Evolutionary conservation across 2,329 filamentous ascomycete species (phyloP), one percentile per base, ranked within the genome.

Genomic region (Diaporthe aspalathi): DNA sequence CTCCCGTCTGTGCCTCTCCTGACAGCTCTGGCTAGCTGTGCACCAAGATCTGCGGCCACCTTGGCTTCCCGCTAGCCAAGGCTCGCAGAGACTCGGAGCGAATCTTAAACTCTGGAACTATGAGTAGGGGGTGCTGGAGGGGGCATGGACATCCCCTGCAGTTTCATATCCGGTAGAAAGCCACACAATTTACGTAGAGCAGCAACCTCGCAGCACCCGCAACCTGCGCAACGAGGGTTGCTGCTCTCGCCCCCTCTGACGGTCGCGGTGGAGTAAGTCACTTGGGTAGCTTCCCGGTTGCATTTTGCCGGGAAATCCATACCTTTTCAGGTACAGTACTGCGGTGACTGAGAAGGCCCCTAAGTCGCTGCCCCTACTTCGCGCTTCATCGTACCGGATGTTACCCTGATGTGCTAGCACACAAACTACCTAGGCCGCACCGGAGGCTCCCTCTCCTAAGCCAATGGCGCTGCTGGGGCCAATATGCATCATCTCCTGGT

Each of bases 1-100:
- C 43, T 63, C 60, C 57, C 43, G 60, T 63, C 60, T 63, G 60
- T 65, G 60, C 60, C 60, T 65, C 60, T 65, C 45, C 29, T 65
- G 45, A 50, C 60, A 65, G 60, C 45, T 38, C 43, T 24, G 29
- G 29, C 47, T 50, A 50, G 9, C 49, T 27, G 22, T 27, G n/a
- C 8, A 32, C 43, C 57, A 47, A 63, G 40, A 49, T 63, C 40
- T 45, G 57, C 57, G 57, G 57, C 43, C 57, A 35, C 24, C 40
- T 49, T 38, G 27, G 43, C 60, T 9, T 35, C 60, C 43, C 60
- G 43, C 60, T 63, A 49, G 43, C 20, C 29, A n/a, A 20, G 29
- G 29, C 4, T 27, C 40, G 22, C 40, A 29, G 17, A 49, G 60
- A 49, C 60, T 63, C 57, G 60, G 43, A 49, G 43, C 7, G 27